A percentile compares a stretch with the other conserved stretches of the same genome.
Conservation (phyloP, 306 rosid species). For the Corylus americana region DNA sequence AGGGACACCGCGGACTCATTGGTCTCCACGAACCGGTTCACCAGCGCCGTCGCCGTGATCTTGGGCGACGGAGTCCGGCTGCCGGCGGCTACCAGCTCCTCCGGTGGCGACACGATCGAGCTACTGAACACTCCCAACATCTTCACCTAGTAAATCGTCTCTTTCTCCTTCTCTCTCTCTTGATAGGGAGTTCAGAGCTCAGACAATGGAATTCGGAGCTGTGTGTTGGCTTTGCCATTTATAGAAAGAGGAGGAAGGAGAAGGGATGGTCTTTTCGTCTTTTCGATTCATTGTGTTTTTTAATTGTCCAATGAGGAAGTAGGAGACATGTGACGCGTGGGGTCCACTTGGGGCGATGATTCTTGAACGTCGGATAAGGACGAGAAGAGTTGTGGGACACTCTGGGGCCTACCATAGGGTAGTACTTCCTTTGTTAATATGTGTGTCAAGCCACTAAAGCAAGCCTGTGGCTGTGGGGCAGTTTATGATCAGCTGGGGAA, state of each 20-base stretch:
- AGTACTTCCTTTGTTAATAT: neutral
- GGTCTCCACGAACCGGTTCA: constrained; percentile 57
- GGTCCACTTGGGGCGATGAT: constrained; percentile 26
- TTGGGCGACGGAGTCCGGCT: constrained; percentile 92
- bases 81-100: constrained; percentile 88
- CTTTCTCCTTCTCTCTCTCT: neutral
- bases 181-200: constrained; percentile 18
- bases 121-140: constrained; percentile 93
- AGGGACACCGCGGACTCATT: constrained; percentile 64
- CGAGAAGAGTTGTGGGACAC: neutral
- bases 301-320: neutral
- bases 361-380: constrained; percentile 4
- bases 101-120: constrained; percentile 80
- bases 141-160: neutral
- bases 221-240: constrained; percentile 2
- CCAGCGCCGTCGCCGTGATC: constrained; percentile 50
- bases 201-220: constrained; percentile 12
- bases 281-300: neutral
- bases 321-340: constrained; percentile 16
- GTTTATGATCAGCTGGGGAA: neutral
- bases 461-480: neutral
- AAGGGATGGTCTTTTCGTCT: constrained; percentile 36
- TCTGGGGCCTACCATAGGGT: constrained; percentile 29
- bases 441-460: too few species aligned
- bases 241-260: constrained; percentile 36